Base-by-base conservation (phyloP, 2,329 filamentous ascomycete species). In the Aspergillus versicolor region DNA sequence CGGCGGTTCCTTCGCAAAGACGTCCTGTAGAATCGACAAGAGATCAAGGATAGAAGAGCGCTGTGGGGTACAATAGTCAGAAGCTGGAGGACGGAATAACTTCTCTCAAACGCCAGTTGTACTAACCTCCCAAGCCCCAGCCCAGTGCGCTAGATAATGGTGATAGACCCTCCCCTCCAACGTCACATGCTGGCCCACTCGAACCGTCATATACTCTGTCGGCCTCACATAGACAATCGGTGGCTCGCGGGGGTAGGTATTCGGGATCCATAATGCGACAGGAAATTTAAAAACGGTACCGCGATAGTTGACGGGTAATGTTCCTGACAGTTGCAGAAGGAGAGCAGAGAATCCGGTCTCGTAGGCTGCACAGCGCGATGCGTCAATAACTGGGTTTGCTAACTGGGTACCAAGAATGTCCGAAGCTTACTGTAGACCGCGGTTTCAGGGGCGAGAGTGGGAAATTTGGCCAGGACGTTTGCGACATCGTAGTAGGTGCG, bases 1-100 rank as follows among this genome's bases (percentile, higher is more conserved):
- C 0, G 94, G 94, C 8, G 94, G 94, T 68, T 99, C 94, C 75
- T 95, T 96, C 38, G 92, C 88, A 70, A 99, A 99, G 21, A 97
- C 82, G 53, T 94, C 91, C 63, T 89, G 84, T 3, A 99, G 77
- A 27, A 96, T 89, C 15, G 85, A 86, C 2, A 97, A 77, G 56
- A 97, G 91, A 69, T 96, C 92, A 42, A 89, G 78, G 3, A 97
- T 79, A 32, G 87, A 92, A 1, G 91, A 95, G 79, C 91, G 93
- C 91, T 83, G 32, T 41, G n/a, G 24, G 3, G 11, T 6, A 15
- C 19, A 5, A 32, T 11, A 34, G 32, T 53, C 22, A 53, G 42
- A 11, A 41, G 15, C 19, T 19, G 19, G n/a, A n/a, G 12, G 7
- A 7, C 32, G 15, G n/a, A 37, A 37, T n/a, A 9, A 41, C n/a